A percentile compares a stretch with the other conserved stretches of the same genome.
phyloP scores from a whole-genome alignment of 179 eudicot genomes.

The Carnegiea gigantea region DNA sequence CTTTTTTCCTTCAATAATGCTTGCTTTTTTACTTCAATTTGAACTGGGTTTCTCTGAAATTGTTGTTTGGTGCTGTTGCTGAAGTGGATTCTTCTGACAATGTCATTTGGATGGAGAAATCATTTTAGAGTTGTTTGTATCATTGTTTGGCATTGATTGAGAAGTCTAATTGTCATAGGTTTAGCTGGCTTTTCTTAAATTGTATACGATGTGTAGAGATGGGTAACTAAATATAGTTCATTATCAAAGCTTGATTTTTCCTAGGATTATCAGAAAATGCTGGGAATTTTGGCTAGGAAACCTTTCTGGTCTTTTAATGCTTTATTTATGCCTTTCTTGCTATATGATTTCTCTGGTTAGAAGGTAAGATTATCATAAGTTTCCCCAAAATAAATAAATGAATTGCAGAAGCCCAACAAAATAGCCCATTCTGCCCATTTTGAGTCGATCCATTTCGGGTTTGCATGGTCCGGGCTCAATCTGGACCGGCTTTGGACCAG shows the following conservation, averaged over 20 bases:
- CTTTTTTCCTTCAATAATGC: neutral
- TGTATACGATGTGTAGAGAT: neutral
- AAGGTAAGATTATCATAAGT: constrained; percentile 9
- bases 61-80: constrained; percentile 24
- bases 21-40: constrained; percentile 1
- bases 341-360: constrained; percentile 12
- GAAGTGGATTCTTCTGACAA: constrained; percentile 15
- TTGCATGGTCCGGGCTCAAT: too few relatives aligned
- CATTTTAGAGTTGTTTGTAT: neutral
- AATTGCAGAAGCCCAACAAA: too few relatives aligned
- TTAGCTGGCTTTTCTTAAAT: neutral
- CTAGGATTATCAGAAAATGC: too few relatives aligned
- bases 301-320: neutral
- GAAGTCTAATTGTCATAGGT: neutral
- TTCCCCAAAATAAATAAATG: neutral
- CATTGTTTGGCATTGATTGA: neutral
- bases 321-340: constrained; percentile 4
- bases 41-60: constrained; percentile 20
- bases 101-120: neutral
- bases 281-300: neutral
- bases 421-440: too few relatives aligned
- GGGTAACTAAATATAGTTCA: neutral
- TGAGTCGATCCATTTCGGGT: too few relatives aligned
- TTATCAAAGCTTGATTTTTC: constrained; percentile 1
- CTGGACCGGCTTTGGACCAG: too few relatives aligned